Conservation (phyloP, 1,284 basidiomycete genomes). For the Boletus nobilissimus region DNA sequence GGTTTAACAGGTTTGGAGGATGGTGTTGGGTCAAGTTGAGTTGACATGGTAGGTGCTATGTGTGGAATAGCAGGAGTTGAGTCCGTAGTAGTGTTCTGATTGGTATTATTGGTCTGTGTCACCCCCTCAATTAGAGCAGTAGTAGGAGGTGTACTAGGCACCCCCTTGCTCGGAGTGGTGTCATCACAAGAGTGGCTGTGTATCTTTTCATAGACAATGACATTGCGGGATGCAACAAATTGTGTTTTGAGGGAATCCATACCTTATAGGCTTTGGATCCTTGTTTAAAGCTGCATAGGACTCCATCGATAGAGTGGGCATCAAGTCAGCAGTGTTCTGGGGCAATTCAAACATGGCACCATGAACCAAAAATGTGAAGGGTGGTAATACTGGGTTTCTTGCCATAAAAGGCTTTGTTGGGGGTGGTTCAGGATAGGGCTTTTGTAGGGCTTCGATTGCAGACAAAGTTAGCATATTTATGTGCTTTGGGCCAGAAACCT, state of each 20-base stretch:
- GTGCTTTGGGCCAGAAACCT: not conserved
- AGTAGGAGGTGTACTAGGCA: not conserved
- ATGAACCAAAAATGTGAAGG: not conserved
- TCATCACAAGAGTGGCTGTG: not conserved
- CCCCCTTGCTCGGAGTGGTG: not conserved
- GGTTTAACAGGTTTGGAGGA: not conserved
- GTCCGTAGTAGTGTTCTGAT: not conserved
- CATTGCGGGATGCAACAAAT: not conserved
- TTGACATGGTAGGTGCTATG: not conserved
- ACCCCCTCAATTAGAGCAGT: conserved; percentile 4
- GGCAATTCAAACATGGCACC: not conserved
- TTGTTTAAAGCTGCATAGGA: not conserved
- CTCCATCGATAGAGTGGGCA: not conserved
- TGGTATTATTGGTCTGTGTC: not conserved
- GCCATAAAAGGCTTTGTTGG: conserved; percentile 5
- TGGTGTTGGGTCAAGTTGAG: conserved; percentile 4
- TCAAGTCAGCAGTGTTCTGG: not conserved
- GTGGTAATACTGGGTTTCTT: not conserved
- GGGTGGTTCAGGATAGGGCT: not conserved
- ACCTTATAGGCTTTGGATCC: conserved; percentile 6
- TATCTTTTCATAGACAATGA: not conserved
- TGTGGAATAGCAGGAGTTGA: not conserved
- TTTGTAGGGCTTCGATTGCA: not conserved
- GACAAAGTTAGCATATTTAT: not conserved
- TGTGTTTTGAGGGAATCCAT: not conserved